Evolutionary conservation across 1,284 basidiomycete species (phyloP).

Genomic region (Calocybe gambosa): DNA sequence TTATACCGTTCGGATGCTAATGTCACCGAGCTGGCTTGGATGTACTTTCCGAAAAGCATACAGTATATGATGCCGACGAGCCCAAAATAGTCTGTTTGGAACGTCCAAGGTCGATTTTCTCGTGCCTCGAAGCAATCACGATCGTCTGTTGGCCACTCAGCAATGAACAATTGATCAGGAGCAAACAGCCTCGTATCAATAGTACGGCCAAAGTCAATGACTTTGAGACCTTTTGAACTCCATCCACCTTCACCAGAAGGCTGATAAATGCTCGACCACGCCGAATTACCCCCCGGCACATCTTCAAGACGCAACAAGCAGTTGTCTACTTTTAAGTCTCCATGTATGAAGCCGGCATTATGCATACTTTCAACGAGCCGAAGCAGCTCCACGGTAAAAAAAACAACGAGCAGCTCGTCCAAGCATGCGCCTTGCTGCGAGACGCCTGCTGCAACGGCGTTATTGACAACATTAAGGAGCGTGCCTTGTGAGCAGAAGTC

Average conservation of each 20-base stretch:
- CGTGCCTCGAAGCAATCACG: conserved; percentile 91
- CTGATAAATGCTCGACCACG: conserved; percentile 75
- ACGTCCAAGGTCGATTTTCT: conserved; percentile 82
- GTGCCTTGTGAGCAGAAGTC: conserved; percentile 91
- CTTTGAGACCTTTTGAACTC: conserved; percentile 80
- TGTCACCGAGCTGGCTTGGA: conserved; percentile 61
- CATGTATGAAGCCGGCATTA: conserved; percentile 81
- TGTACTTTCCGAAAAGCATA: conserved; percentile 95
- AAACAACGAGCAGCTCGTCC: conserved; percentile 92
- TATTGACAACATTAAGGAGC: conserved; percentile 90
- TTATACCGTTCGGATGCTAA: conserved; percentile 41
- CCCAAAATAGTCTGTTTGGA: conserved; percentile 94
- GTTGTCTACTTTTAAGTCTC: conserved; percentile 99
- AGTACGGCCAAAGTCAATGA: conserved; percentile 96
- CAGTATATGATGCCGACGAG: conserved; percentile 91
- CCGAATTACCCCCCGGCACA: conserved; percentile 60
- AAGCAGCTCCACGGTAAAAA: conserved; percentile 91
- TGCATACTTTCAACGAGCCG: conserved; percentile 84
- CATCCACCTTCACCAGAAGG: conserved; percentile 79
- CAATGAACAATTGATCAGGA: conserved; percentile 71
- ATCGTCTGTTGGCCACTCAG: conserved; percentile 85
- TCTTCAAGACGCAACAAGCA: conserved; percentile 89
- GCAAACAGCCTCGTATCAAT: conserved; percentile 85
- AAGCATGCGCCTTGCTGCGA: conserved; percentile 77
- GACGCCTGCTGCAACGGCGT: conserved; percentile 62